A percentile compares a stretch with the other conserved stretches of the same genome.
Evolutionary conservation across 306 rosid species (phyloP).

Genomic region (Gleditsia sinensis): DNA sequence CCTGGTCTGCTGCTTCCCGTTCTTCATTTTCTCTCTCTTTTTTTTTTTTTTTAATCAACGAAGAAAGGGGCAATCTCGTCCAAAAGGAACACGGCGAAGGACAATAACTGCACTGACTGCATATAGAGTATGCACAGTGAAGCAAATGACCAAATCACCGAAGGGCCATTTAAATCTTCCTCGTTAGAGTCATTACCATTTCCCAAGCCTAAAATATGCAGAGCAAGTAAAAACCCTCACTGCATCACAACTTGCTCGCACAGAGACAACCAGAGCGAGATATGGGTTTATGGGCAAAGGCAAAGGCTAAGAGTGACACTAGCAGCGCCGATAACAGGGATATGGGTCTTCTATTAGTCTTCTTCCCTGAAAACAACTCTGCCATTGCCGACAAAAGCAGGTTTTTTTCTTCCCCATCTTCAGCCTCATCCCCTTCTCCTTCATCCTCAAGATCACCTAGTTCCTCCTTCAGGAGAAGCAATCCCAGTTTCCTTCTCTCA

Average conservation of each 20-base stretch:
- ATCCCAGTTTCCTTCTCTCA: slow-evolving; percentile 40
- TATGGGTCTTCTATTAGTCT: slow-evolving; percentile 68
- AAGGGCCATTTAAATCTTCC: neutral
- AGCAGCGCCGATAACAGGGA: slow-evolving; percentile 38
- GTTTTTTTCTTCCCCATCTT: slow-evolving; percentile 31
- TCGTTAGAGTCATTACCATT: neutral
- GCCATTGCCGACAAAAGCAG: slow-evolving; percentile 47
- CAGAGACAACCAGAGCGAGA: neutral
- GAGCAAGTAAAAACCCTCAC: neutral
- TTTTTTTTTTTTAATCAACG: neutral
- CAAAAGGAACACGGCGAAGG: neutral
- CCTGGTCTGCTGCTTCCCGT: neutral
- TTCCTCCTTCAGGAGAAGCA: slow-evolving; percentile 27
- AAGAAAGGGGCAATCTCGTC: neutral
- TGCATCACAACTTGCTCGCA: neutral
- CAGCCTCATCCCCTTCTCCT: slow-evolving; percentile 22
- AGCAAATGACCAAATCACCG: neutral
- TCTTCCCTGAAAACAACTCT: slow-evolving; percentile 55
- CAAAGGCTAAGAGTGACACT: slow-evolving; percentile 26
- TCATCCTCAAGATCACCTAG: slow-evolving; percentile 5
- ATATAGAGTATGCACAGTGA: neutral
- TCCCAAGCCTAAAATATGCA: neutral
- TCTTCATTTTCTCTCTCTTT: no score
- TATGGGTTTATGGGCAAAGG: slow-evolving; percentile 37
- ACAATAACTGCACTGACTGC: neutral